A percentile compares a stretch with the other conserved stretches of the same genome.
These are phyloP conservation scores for Mycosarcoma mackinlayi DNA, from an alignment of 1,284 basidiomycete genomes.

Conservation along the genomic window DNA sequence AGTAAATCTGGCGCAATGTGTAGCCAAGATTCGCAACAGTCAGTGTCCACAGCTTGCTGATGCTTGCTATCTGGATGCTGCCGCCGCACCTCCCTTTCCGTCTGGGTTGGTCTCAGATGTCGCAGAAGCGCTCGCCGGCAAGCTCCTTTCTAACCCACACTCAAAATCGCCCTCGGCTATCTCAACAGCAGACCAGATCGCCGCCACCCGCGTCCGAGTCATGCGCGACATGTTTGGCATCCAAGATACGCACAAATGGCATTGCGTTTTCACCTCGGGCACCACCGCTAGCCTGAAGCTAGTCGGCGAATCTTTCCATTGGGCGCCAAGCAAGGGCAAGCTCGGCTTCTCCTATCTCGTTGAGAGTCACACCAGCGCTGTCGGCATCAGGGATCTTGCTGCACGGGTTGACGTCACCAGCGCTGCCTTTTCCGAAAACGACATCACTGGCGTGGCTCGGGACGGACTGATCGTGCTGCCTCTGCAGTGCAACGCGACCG, in stretches of 20 bases:
- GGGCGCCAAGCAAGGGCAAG: background rate
- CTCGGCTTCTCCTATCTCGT: slow-evolving; percentile 32
- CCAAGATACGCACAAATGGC: slow-evolving; percentile 41
- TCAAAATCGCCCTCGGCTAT: slow-evolving; percentile 60
- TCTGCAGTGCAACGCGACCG: slow-evolving; percentile 58
- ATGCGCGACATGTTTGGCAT: slow-evolving; percentile 62
- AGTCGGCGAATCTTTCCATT: slow-evolving; percentile 53
- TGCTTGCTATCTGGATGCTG: slow-evolving; percentile 64
- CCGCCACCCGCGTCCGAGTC: slow-evolving; percentile 47
- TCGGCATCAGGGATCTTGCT: slow-evolving; percentile 50
- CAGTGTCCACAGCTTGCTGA: slow-evolving; percentile 40
- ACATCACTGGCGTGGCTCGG: background rate
- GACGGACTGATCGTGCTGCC: slow-evolving; percentile 42
- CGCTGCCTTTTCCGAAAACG: slow-evolving; percentile 10
- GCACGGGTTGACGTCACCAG: slow-evolving; percentile 6
- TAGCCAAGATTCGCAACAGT: slow-evolving; percentile 14
- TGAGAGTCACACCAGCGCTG: slow-evolving; percentile 52
- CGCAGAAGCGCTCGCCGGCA: slow-evolving; percentile 33
- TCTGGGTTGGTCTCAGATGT: slow-evolving; percentile 44
- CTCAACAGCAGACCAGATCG: slow-evolving; percentile 53
- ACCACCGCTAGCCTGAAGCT: slow-evolving; percentile 53
- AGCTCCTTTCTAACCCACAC: slow-evolving; percentile 66
- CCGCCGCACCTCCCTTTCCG: slow-evolving; percentile 64
- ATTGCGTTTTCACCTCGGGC: slow-evolving; percentile 54
- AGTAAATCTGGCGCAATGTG: slow-evolving; percentile 6